Base-by-base conservation (phyloP, 768 basidiomycete genomes). In the Termitomyces sp. region DNA sequence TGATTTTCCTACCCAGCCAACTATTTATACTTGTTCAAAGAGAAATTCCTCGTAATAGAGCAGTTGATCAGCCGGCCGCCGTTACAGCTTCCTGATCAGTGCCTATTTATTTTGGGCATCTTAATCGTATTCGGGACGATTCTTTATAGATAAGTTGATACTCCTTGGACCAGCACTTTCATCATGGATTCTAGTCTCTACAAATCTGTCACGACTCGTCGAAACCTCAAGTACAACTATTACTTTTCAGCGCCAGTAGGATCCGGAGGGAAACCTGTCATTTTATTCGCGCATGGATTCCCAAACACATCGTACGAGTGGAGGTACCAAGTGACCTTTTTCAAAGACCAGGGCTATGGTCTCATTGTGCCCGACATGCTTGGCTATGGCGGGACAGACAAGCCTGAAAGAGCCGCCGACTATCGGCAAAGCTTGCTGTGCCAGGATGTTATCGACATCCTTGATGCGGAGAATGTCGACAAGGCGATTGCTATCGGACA, bases 281-380 rank as follows among this genome's bases (percentile, higher is more conserved):
- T 79, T 12, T 60, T 80, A 23, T 70, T 79, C 43, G 53, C 74
- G 12, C 79, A 80, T 54, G 79, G 77, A 13, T 79, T 78, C 57
- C 77, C 77, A 9, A 64, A 64, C 46, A 68, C 70, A 16, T 68
- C 75, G 0, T 60, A 64, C 49, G 71, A 73, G 54, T 80, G 77
- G 77, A 63, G 63, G 31, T 60, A 69, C 41, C 73, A 76, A 59
- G 66, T 75, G 18, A 52, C 60, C 7, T 71, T 67, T 57, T 75
- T 78, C 63, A 52, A 62, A 29, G 60, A 57, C 13, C 58, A 64
- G 35, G 76, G 77, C 9, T 80, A 78, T 59, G 72, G 75, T 5
- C 57, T 83, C 36, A 63, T 83, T 44, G 76, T 70, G 3, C 79
- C 77, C 1, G 79, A 82, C 58, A 71, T 79, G 69, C 73, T 82